Evolutionary conservation across 768 basidiomycete species (phyloP).

Genomic region (Phlebiopsis flavidoalba): DNA sequence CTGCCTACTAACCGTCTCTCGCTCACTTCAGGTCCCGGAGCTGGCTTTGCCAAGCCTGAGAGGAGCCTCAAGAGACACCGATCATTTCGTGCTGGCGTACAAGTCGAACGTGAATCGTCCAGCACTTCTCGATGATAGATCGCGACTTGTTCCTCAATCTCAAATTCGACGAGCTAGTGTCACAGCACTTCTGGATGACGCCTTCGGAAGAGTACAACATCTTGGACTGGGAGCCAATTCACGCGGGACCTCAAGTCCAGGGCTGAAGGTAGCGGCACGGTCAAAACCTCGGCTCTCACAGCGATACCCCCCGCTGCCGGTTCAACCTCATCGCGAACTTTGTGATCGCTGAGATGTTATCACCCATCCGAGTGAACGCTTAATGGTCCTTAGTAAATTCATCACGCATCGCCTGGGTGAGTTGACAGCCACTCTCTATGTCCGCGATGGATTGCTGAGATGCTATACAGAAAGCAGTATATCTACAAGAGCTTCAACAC

Average conservation of each 20-base stretch:
- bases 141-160: slow-evolving; percentile 80
- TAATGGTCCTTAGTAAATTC: slow-evolving; percentile 67
- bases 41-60: slow-evolving; percentile 7
- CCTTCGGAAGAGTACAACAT: slow-evolving; percentile 58
- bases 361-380: slow-evolving; percentile 62
- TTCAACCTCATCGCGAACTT: slow-evolving; percentile 86
- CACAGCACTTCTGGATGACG: slow-evolving; percentile 57
- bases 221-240: slow-evolving; percentile 77
- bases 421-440: slow-evolving; percentile 20
- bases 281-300: slow-evolving; percentile 68
- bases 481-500: slow-evolving; percentile 72
- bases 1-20: slow-evolving; percentile 28
- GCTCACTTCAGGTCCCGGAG: slow-evolving; percentile 9
- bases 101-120: slow-evolving; percentile 59
- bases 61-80: slow-evolving; percentile 40
- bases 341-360: slow-evolving; percentile 76
- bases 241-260: slow-evolving; percentile 72
- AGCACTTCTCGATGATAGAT: slow-evolving; percentile 85
- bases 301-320: slow-evolving; percentile 71
- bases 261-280: slow-evolving; percentile 47
- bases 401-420: slow-evolving; percentile 82
- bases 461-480: slow-evolving; percentile 68
- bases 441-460: background rate
- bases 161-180: slow-evolving; percentile 84
- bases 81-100: slow-evolving; percentile 66